Evolutionary conservation across 805 yeast species (phyloP).

Genomic region (Nakazawaea laoshanensis): DNA sequence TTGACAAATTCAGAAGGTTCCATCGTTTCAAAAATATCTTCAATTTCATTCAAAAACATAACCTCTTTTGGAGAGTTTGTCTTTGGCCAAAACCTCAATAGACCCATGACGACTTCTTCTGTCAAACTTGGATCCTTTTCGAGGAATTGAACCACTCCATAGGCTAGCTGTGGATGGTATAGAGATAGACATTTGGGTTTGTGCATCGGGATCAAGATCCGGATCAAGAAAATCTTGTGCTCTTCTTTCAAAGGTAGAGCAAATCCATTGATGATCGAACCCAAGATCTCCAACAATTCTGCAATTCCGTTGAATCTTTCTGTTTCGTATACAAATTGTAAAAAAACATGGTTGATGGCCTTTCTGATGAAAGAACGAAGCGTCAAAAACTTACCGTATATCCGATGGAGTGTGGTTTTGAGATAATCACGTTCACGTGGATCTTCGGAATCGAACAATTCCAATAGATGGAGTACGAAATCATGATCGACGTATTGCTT

Average conservation of each 20-base stretch:
- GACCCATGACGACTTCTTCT: slow-evolving; percentile 93
- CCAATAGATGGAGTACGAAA: slow-evolving; percentile 73
- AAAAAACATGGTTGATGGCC: slow-evolving; percentile 83
- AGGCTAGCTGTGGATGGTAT: slow-evolving; percentile 95
- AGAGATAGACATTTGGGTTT: slow-evolving; percentile 81
- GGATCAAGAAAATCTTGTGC: slow-evolving; percentile 81
- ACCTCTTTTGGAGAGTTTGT: slow-evolving; percentile 91
- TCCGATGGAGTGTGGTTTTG: slow-evolving; percentile 91
- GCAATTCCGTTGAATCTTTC: slow-evolving; percentile 94
- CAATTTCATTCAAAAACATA: slow-evolving; percentile 91
- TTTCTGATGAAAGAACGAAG: slow-evolving; percentile 87
- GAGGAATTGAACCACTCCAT: slow-evolving; percentile 91
- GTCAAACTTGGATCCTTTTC: slow-evolving; percentile 91
- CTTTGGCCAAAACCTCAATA: slow-evolving; percentile 94
- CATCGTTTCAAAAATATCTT: slow-evolving; percentile 93
- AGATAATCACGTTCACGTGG: slow-evolving; percentile 93
- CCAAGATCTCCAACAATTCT: slow-evolving; percentile 88
- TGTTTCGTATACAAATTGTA: slow-evolving; percentile 91
- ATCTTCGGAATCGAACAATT: slow-evolving; percentile 92
- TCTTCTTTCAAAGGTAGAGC: slow-evolving; percentile 96
- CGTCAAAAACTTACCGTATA: slow-evolving; percentile 89
- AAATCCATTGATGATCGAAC: slow-evolving; percentile 95
- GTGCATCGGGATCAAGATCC: slow-evolving; percentile 87
- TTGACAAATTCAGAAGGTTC: slow-evolving; percentile 88
- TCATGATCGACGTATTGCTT: slow-evolving; percentile 90